Conservation (phyloP, 139 green algal genomes). For the Chlorokybus atmophyticus region DNA sequence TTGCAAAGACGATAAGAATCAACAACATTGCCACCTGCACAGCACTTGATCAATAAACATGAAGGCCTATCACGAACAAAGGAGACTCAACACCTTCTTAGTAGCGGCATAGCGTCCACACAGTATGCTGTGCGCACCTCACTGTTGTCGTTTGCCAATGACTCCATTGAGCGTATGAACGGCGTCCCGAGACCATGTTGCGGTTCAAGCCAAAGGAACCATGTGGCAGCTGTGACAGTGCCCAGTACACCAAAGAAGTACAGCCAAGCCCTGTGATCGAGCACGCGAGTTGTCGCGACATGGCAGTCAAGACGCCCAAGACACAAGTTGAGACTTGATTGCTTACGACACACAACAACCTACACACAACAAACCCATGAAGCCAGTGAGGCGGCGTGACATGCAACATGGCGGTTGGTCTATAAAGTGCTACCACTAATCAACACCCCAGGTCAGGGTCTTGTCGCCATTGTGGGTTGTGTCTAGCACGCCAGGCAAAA, state of each 20-base stretch:
- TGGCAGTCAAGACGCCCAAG: no score
- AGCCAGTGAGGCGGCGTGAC: no score
- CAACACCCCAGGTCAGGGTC: no score
- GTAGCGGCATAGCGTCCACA: background rate
- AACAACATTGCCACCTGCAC: constrained; percentile 55
- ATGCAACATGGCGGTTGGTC: no score
- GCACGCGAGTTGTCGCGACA: no score
- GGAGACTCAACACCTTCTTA: background rate
- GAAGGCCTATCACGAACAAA: background rate
- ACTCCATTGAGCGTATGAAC: constrained; percentile 61
- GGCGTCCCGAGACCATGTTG: constrained; percentile 25
- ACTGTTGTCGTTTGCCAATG: constrained; percentile 39
- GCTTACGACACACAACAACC: no score
- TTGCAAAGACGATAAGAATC: constrained; percentile 73
- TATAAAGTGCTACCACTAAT: no score
- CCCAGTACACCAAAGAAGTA: constrained; percentile 63
- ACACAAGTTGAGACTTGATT: no score
- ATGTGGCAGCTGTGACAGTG: constrained; percentile 59
- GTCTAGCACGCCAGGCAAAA: no score
- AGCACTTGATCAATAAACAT: constrained; percentile 13
- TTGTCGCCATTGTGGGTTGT: no score
- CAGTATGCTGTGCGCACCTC: background rate
- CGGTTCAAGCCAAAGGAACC: constrained; percentile 41
- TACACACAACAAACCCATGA: no score
- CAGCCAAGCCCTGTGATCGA: no score